Percentiles rank a stretch among this genome's conserved stretches.
Evolutionary conservation across 306 rosid species (phyloP).

Genomic region (Cicer chorassanicum): DNA sequence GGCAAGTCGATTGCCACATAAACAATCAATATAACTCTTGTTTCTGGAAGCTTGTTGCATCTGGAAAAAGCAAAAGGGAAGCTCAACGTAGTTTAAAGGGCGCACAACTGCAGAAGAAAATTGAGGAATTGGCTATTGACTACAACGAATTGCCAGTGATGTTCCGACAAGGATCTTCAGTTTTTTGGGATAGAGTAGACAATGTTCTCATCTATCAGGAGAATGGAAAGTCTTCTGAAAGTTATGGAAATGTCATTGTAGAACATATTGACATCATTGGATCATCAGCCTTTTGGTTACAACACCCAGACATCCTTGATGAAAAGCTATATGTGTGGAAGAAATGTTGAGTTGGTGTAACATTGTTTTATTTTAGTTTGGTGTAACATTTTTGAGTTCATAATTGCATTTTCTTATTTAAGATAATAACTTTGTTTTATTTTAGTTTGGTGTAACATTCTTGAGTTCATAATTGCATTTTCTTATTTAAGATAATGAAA

Average conservation of each 20-base stretch:
- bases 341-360: background rate
- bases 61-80: conserved; percentile 75
- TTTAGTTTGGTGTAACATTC: conserved; percentile 5
- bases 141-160: conserved; percentile 65
- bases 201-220: conserved; percentile 32
- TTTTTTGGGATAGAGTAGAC: conserved; percentile 61
- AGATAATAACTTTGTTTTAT: background rate
- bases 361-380: background rate
- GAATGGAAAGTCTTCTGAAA: conserved; percentile 41
- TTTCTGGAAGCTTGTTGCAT: conserved; percentile 84
- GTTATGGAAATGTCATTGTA: conserved; percentile 50
- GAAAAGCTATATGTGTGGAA: conserved; percentile 22
- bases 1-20: conserved; percentile 95
- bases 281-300: conserved; percentile 63
- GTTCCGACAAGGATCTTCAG: conserved; percentile 77
- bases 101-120: conserved; percentile 68
- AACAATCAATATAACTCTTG: conserved; percentile 91
- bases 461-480: conserved; percentile 1
- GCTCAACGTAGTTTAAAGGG: conserved; percentile 76
- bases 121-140: conserved; percentile 67
- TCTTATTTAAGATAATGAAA: background rate
- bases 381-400: conserved; percentile 5
- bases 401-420: conserved; percentile 1
- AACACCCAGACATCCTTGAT: conserved; percentile 62
- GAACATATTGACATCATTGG: conserved; percentile 67